Base-by-base conservation (phyloP, 768 basidiomycete genomes). In the Tremella fuciformis region DNA sequence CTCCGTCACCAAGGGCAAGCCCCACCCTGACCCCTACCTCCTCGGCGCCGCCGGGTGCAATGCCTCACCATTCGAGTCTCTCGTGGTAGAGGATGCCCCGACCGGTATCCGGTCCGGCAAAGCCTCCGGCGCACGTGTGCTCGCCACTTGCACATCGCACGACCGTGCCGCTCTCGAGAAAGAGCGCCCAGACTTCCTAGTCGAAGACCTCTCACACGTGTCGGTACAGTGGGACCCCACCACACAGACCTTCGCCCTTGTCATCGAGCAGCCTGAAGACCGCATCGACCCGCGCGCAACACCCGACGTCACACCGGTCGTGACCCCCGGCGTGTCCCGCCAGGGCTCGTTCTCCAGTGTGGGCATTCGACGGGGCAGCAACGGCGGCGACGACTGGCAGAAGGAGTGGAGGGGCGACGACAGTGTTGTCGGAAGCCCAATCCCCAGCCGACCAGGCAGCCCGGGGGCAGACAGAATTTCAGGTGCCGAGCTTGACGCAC, bases 61-160 rank as follows among this genome's bases (percentile, higher is more conserved):
- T 24, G 82, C 83, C 34, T 80, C 85, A 38, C 81, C 85, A 0
- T 78, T 77, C 42, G 83, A 83, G 48, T 91, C 68, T 75, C 80
- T 94, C 58, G 91, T 94, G 7, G 81, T 96, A 2, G 71, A 73
- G 50, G 92, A 96, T 69, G 91, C 92, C 1, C 87, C 90, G 3
- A 86, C 88, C 13, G 92, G 92, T 2, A 78, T 92, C 63, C 80
- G 79, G 59, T 82, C 88, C 16, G 90, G 90, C 19, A 82, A 82
- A 50, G 85, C 87, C 7, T 87, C 89, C n/a, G 89, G 89, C 11
- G 82, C 87, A 49, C 80, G 76, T 47, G 88, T 87, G 0, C 81
- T 94, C 13, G 92, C 87, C 0, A 88, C 92, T 1, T 88, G 88
- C 71, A 93, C 92, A 26, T 88, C 87, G 3, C 88, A 91, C 55